Evolutionary conservation across 1,284 basidiomycete species (phyloP).

Genomic region (Pisolithus thermaeus): DNA sequence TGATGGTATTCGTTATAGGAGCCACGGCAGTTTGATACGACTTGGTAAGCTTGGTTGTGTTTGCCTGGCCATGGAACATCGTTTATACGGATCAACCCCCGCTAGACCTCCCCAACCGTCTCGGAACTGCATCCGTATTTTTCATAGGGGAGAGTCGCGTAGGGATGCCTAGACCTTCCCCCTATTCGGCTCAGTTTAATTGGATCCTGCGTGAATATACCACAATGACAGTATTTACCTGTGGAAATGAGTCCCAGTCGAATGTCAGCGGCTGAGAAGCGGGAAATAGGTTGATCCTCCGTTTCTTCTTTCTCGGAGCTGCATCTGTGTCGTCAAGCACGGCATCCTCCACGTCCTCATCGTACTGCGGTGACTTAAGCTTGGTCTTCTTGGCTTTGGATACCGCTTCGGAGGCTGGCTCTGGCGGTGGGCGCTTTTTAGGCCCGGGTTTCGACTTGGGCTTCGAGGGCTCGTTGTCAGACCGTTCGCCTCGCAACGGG

Average conservation of each 20-base stretch:
- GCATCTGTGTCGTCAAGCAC: conserved; percentile 19
- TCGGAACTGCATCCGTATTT: conserved; percentile 43
- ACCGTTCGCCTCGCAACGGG: conserved; percentile 11
- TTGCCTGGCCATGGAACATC: not conserved
- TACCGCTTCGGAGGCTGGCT: conserved; percentile 7
- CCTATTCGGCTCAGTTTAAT: conserved; percentile 1
- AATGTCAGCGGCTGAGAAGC: conserved; percentile 36
- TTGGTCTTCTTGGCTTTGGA: conserved; percentile 14
- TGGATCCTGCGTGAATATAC: not conserved
- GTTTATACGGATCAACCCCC: conserved; percentile 11
- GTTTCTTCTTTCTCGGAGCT: conserved; percentile 48
- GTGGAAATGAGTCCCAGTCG: conserved; percentile 32
- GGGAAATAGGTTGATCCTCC: conserved; percentile 55
- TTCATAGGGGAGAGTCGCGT: conserved; percentile 59
- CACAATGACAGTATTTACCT: conserved; percentile 26
- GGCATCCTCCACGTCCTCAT: conserved; percentile 10
- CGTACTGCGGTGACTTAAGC: conserved; percentile 11
- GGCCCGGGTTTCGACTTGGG: conserved; percentile 16
- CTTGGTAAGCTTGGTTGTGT: no score
- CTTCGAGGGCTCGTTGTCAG: conserved; percentile 14
- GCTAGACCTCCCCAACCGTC: conserved; percentile 31
- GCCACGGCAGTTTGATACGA: not conserved
- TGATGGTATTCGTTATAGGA: no score
- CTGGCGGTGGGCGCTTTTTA: conserved; percentile 18
- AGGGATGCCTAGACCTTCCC: conserved; percentile 50